Conservation (phyloP, 495 filamentous ascomycete genomes). For the Penicillium nucicola region DNA sequence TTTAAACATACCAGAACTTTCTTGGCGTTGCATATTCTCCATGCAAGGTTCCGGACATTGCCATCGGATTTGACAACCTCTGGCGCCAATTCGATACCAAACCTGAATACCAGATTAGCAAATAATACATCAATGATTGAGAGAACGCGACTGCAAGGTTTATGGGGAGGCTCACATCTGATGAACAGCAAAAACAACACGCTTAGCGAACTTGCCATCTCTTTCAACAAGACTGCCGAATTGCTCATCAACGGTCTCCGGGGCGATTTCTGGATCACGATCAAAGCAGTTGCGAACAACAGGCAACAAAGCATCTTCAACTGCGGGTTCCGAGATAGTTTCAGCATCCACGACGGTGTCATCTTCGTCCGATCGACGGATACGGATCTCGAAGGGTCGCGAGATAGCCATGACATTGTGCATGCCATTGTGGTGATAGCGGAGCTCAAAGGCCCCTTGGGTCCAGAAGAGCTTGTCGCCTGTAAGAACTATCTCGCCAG, state of each 20-base stretch:
- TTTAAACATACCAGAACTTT: constrained; percentile 74
- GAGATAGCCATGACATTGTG: constrained; percentile 97
- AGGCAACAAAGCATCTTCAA: constrained; percentile 75
- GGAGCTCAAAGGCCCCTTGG: constrained; percentile 90
- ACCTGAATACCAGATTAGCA: constrained; percentile 44
- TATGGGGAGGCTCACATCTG: constrained; percentile 62
- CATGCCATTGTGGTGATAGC: constrained; percentile 92
- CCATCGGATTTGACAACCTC: constrained; percentile 93
- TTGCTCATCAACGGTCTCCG: constrained; percentile 70
- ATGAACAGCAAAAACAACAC: constrained; percentile 89
- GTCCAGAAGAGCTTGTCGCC: constrained; percentile 98
- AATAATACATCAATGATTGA: not conserved
- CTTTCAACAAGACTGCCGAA: constrained; percentile 82
- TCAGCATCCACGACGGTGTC: constrained; percentile 51
- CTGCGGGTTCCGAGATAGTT: constrained; percentile 49
- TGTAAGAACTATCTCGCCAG: constrained; percentile 81
- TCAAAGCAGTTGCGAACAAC: constrained; percentile 91
- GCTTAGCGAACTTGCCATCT: constrained; percentile 80
- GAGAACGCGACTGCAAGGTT: no score
- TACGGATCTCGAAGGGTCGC: constrained; percentile 84
- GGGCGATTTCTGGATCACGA: constrained; percentile 86
- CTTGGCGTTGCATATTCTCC: constrained; percentile 94
- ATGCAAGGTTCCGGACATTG: constrained; percentile 84
- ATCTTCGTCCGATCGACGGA: constrained; percentile 70
- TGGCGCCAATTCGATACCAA: constrained; percentile 91